These are phyloP conservation scores for Cercophora newfieldiana DNA, from an alignment of 495 filamentous ascomycete species.

Conservation along the genomic window DNA sequence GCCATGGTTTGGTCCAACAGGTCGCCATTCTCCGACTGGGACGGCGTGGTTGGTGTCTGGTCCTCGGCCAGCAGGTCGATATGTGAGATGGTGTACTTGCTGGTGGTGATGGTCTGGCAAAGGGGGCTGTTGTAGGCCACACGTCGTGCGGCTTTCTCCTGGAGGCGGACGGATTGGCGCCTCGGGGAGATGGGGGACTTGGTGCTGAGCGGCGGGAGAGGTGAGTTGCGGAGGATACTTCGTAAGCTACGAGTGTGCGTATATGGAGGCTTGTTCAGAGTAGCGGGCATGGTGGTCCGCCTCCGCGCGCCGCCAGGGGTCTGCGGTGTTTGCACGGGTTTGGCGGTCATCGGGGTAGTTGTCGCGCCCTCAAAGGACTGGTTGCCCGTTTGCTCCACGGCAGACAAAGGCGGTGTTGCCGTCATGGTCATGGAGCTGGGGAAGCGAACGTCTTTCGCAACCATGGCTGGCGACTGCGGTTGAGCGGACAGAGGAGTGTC, in stretches of 20 bases:
- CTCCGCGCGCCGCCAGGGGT: slow-evolving; percentile 30
- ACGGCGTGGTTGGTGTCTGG: slow-evolving; percentile 48
- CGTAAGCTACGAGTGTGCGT: slow-evolving; percentile 63
- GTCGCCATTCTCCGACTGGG: slow-evolving; percentile 30
- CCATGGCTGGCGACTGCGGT: slow-evolving; percentile 40
- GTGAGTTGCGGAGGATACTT: slow-evolving; percentile 78
- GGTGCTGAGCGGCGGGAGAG: slow-evolving; percentile 52
- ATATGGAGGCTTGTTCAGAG: slow-evolving; percentile 53
- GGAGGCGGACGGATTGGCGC: slow-evolving; percentile 49
- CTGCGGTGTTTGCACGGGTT: slow-evolving; percentile 31
- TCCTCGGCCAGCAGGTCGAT: slow-evolving; percentile 56
- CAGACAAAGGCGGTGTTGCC: slow-evolving; percentile 51
- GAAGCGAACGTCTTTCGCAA: slow-evolving; percentile 37
- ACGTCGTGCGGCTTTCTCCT: slow-evolving; percentile 46
- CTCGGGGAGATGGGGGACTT: slow-evolving; percentile 47
- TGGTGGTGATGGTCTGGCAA: slow-evolving; percentile 56
- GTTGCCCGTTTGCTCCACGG: slow-evolving; percentile 41
- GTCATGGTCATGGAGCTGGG: slow-evolving; percentile 53
- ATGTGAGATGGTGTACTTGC: slow-evolving; percentile 55
- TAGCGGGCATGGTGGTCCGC: slow-evolving; percentile 37
- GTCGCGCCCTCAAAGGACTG: slow-evolving; percentile 41
- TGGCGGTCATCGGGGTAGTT: slow-evolving; percentile 2
- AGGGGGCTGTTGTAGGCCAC: slow-evolving; percentile 58
- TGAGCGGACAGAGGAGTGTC: slow-evolving; percentile 48
- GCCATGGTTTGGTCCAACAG: slow-evolving; percentile 50